Base-by-base conservation (phyloP, 2,329 filamentous ascomycete species). In the Lizonia empirigonia region DNA sequence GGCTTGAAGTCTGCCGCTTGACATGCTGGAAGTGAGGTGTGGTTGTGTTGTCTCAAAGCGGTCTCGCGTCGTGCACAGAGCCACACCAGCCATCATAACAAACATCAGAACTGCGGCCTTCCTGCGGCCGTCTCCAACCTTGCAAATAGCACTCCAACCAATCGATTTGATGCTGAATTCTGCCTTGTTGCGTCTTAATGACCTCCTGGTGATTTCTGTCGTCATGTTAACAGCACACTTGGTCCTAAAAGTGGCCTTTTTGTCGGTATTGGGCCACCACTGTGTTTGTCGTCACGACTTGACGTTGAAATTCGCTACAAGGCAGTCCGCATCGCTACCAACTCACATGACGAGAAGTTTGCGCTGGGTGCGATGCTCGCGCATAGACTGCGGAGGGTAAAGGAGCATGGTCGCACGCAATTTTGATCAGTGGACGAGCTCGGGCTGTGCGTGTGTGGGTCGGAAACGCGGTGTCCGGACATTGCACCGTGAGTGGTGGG, bases 271-370 rank as follows among this genome's bases (percentile, higher is more conserved):
- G 45, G 36, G 45, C 46, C 56, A 48, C 47, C 38, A 44, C n/a
- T 44, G 44, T 45, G 40, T 46, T 52, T 41, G 20, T 54, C 26
- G 37, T 36, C 39, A 66, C 62, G 63, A 44, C 47, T 39, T 60
- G 72, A 74, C 71, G 72, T 74, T 72, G 71, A 64, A 62, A 56
- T 72, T 74, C 69, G 68, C 71, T 73, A 68, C 49, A 63, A 68
- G 68, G 65, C 69, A 65, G 60, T 64, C 67, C 68, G 65, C 68
- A 59, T 66, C 60, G 55, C 61, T 56, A 58, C 54, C 54, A 56
- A 61, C 66, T 74, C 72, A 74, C 73, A 71, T 74, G 72, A 74
- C 69, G 59, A 55, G 50, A 62, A 63, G 55, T 61, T 58, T 61
- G 67, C 72, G 72, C 71, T 73, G 70, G 71, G 70, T 68, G 65